Conservation (phyloP, 2,329 filamentous ascomycete species). For the Trematosphaeria pertusa region DNA sequence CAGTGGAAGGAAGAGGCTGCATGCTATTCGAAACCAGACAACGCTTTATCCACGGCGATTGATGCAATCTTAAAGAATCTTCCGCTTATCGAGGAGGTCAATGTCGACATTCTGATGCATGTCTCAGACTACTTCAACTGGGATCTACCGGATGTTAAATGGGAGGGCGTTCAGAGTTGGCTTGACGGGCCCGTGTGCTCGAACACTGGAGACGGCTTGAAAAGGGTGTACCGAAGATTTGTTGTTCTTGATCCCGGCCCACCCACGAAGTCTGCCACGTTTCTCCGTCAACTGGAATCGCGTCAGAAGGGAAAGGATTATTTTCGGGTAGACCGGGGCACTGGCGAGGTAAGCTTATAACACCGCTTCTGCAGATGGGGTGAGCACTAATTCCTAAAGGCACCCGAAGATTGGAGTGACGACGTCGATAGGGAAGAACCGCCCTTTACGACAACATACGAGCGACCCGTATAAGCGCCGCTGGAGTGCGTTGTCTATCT, state of each 20-base stretch:
- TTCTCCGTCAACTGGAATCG: conserved; percentile 35
- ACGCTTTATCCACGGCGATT: conserved; percentile 29
- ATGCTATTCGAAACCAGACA: no score
- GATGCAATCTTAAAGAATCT: conserved; percentile 29
- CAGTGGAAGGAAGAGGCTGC: conserved; percentile 1
- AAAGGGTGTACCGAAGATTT: conserved; percentile 27
- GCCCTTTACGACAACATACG: conserved; percentile 4
- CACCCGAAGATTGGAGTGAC: background rate
- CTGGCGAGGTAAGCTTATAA: conserved; percentile 13
- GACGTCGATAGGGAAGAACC: conserved; percentile 2
- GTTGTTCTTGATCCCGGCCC: conserved; percentile 14
- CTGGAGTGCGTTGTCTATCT: no score
- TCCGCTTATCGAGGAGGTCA: conserved; percentile 33
- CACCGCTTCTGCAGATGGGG: no score
- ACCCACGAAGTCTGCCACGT: conserved; percentile 11
- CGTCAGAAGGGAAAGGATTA: conserved; percentile 4
- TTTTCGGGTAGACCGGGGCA: conserved; percentile 5
- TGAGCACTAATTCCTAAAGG: no score
- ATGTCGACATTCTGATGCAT: conserved; percentile 30
- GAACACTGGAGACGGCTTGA: conserved; percentile 11
- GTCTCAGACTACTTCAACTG: conserved; percentile 28
- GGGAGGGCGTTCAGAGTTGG: conserved; percentile 35
- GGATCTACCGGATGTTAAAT: conserved; percentile 35
- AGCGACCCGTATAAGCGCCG: background rate
- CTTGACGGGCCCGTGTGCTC: conserved; percentile 26